These are phyloP conservation scores for Pseudomonodictys pantanalensis DNA, from an alignment of 495 filamentous ascomycete species.

Conservation along the genomic window DNA sequence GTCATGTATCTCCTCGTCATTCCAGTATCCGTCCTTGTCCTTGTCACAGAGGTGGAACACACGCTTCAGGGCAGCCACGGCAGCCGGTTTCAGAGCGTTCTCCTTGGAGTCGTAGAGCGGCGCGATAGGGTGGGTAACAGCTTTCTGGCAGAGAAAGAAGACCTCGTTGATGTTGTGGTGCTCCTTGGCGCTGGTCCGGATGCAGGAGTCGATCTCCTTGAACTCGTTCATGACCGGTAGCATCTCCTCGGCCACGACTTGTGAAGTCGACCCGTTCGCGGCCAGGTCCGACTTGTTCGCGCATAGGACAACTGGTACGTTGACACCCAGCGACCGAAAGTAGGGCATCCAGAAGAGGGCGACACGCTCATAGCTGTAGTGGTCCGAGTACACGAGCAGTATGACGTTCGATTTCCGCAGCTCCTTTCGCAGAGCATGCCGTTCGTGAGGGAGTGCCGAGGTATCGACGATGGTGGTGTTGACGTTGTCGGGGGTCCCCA, in stretches of 20 bases:
- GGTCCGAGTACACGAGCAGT: slow-evolving; percentile 93
- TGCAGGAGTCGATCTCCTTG: slow-evolving; percentile 97
- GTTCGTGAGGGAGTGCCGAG: slow-evolving; percentile 89
- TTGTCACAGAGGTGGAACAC: slow-evolving; percentile 96
- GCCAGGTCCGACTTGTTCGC: slow-evolving; percentile 93
- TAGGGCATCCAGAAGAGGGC: slow-evolving; percentile 97
- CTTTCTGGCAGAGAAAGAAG: slow-evolving; percentile 96
- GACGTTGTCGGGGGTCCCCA: slow-evolving; percentile 89
- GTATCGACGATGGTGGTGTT: slow-evolving; percentile 96
- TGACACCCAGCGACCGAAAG: slow-evolving; percentile 93
- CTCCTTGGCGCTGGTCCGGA: slow-evolving; percentile 89
- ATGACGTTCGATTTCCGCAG: slow-evolving; percentile 97
- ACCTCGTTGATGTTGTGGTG: slow-evolving; percentile 95
- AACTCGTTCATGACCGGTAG: slow-evolving; percentile 97
- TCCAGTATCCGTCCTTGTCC: slow-evolving; percentile 92
- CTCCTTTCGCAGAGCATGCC: slow-evolving; percentile 82
- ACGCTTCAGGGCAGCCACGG: slow-evolving; percentile 76
- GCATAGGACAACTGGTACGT: slow-evolving; percentile 93
- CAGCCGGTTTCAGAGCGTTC: slow-evolving; percentile 76
- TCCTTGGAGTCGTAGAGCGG: slow-evolving; percentile 97
- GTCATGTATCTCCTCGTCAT: slow-evolving; percentile 81
- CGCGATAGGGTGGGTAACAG: slow-evolving; percentile 96
- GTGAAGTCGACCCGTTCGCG: slow-evolving; percentile 63
- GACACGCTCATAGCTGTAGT: slow-evolving; percentile 97
- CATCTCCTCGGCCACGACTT: slow-evolving; percentile 95